phyloP scores from a whole-genome alignment of 805 yeast species.

The Saccharomycopsis sp. region DNA sequence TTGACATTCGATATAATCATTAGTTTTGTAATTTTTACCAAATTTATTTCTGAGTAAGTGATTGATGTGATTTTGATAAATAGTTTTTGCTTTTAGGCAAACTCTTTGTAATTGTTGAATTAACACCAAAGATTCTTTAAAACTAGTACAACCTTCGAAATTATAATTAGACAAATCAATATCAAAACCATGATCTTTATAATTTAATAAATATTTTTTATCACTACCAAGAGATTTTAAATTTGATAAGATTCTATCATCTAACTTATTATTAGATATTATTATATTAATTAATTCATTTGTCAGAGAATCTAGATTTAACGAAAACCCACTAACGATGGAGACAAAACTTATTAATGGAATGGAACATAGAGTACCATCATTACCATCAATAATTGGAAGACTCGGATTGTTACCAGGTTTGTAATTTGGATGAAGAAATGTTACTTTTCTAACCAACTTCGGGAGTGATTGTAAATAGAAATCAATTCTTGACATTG shows the following conservation, averaged over 20 bases:
- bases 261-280: conserved; percentile 6
- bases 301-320: conserved; percentile 13
- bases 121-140: conserved; percentile 9
- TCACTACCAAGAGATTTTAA: neutral
- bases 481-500: conserved; percentile 14
- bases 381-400: neutral
- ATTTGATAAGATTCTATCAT: conserved; percentile 6
- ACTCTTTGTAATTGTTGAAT: conserved; percentile 17
- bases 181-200: conserved; percentile 6
- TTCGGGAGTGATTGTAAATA: conserved; percentile 17
- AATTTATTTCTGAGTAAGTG: conserved; percentile 7
- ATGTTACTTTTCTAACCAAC: conserved; percentile 14
- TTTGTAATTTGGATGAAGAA: conserved; percentile 17
- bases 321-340: conserved; percentile 16
- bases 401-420: neutral
- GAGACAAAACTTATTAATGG: conserved; percentile 12
- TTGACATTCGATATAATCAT: conserved; percentile 11
- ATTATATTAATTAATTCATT: conserved; percentile 12
- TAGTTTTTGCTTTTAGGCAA: conserved; percentile 2
- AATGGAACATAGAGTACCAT: conserved; percentile 7
- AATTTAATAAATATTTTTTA: neutral
- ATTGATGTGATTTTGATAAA: conserved; percentile 12
- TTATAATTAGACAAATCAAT: conserved; percentile 7
- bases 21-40: conserved; percentile 2
- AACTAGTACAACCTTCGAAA: neutral